Base-by-base conservation (phyloP, 192 early-diverging fungal genomes). In the Polychytrium aggregatum region DNA sequence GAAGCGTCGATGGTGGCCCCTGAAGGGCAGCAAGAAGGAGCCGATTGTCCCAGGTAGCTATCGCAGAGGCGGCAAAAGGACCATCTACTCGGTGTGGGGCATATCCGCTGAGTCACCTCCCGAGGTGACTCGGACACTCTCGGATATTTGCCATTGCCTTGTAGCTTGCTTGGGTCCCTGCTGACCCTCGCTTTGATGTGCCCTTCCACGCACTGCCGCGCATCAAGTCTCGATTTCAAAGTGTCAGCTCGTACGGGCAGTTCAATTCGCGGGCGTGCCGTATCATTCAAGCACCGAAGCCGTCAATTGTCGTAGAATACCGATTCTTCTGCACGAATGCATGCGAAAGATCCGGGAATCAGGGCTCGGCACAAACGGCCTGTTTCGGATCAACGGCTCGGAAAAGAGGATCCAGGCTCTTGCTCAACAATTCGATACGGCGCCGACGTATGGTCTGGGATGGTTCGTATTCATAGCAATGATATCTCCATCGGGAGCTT, bases 301-400 rank as follows among this genome's bases (percentile, higher is more conserved):
- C 28, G 39, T 50, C 39, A 52, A 47, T 27, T 27, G 36, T 14
- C 42, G 57, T 25, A 52, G 69, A 18, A 59, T 71, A 38, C 63
- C 71, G 5, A 64, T 67, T 11, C 30, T 70, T 11, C 47, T 67
- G 1, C 40, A 58, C 50, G 65, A 66, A 44, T 70, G 63, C 44
- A 44, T 60, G 10, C 30, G 45, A 11, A 64, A 41, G 37, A 14
- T 74, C 2, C 50, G 47, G 42, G 43, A 29, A 22, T 53, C 65
- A n/a, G 69, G 65, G 24, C 54, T 65, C 6, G 41, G 52, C 16
- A 37, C 57, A 0, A 64, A 40, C 17, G 72, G 72, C 20, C 27
- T 75, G 2, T 75, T 75, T 45, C 57, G 72, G 8, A 69, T 75
- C 9, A 75, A 62, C 35, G 72, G 72, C 3, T 61, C 56, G 8